phyloP scores from a whole-genome alignment of 2,329 filamentous ascomycete species.

The Septoria linicola region DNA sequence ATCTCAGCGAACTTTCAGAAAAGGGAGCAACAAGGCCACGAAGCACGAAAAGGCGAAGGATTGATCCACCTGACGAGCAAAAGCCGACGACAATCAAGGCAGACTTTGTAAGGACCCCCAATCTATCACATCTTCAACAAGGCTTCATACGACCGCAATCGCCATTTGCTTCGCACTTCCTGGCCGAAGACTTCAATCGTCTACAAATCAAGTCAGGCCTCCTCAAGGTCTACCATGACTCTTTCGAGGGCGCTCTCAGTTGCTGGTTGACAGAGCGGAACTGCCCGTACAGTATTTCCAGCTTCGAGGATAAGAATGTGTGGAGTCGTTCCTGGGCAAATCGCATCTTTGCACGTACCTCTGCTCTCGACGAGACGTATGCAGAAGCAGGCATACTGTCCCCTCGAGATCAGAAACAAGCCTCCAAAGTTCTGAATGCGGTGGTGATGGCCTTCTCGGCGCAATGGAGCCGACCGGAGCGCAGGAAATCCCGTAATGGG shows the following conservation, averaged over 20 bases:
- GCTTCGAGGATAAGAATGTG: slow-evolving; percentile 20
- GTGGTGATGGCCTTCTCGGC: slow-evolving; percentile 24
- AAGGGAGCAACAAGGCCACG: not conserved
- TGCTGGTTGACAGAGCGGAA: slow-evolving; percentile 25
- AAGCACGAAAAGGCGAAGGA: not conserved
- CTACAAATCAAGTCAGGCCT: slow-evolving; percentile 20
- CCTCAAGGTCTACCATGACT: slow-evolving; percentile 25
- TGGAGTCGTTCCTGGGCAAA: slow-evolving; percentile 24
- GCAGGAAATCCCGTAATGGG: not conserved
- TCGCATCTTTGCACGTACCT: slow-evolving; percentile 22
- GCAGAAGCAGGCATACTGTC: slow-evolving; percentile 19
- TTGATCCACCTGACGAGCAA: not conserved
- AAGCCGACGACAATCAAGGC: not conserved
- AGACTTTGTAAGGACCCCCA: not conserved
- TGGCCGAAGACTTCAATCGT: slow-evolving; percentile 17
- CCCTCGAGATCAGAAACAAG: slow-evolving; percentile 16
- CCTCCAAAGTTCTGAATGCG: slow-evolving; percentile 20
- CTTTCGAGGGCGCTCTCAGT: slow-evolving; percentile 23
- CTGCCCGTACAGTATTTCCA: slow-evolving; percentile 22
- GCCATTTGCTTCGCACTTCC: slow-evolving; percentile 17
- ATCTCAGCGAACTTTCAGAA: not conserved
- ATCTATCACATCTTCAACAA: not conserved
- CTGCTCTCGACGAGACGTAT: slow-evolving; percentile 22
- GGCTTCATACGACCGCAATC: slow-evolving; percentile 13
- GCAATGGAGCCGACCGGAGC: slow-evolving; percentile 21